Base-by-base conservation (phyloP, 768 basidiomycete genomes). In the Calocybe cyanea region DNA sequence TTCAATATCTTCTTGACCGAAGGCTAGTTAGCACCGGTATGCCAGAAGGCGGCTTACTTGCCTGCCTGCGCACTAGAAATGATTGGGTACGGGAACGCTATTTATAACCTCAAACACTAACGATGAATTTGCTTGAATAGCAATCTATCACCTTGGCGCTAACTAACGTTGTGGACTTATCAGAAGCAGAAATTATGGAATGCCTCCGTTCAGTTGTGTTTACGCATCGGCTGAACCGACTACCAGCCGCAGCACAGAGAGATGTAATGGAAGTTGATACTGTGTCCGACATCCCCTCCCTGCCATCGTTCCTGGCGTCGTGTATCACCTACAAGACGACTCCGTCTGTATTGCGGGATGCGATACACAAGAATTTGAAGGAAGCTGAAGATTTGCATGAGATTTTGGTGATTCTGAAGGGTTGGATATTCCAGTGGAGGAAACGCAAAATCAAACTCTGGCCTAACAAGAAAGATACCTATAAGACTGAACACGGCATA, bases 51-150 rank as follows among this genome's bases (percentile, higher is more conserved):
- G 81, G 80, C 2, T 61, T 91, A 14, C 54, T 90, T 30, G 66
- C 68, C 7, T 69, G 69, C 1, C 61, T 92, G 25, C 65, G 71
- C 37, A 60, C 70, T 41, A 73, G 71, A 47, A 67, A 70, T 34
- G 89, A 91, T 55, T 92, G 89, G 88, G 89, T 81, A 57, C 45
- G 72, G 56, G 42, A n/a, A n/a, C n/a, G n/a, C n/a, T n/a, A n/a
- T n/a, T n/a, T n/a, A n/a, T n/a, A n/a, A n/a, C n/a, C n/a, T n/a
- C n/a, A n/a, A n/a, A 20, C 31, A 43, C 40, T 41, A 20, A 46
- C 25, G 18, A 33, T 20, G 25, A n/a, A n/a, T 17, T 9, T n/a
- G 15, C 18, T 7, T 40, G 25, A 28, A 28, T 28, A 75, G 74
- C 63, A 63, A 57, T 68, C 70, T 1, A 68, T 87, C 34, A 57